Conservation (phyloP, 148 eudicot species). For the Arctostaphylos glauca region DNA sequence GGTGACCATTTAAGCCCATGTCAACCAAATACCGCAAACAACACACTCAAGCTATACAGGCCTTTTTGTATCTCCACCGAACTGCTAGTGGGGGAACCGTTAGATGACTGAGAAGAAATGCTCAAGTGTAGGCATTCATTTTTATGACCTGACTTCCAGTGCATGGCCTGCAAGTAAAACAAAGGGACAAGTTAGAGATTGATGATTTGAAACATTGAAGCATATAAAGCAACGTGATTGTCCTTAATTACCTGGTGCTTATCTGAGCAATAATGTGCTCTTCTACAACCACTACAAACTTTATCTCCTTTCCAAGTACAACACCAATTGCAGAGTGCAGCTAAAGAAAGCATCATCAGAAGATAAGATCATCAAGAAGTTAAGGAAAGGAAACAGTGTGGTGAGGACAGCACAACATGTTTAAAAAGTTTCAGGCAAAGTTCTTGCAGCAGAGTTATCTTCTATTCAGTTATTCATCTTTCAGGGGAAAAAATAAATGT, state of each 20-base stretch:
- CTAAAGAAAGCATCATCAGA: constrained; percentile 33
- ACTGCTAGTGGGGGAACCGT: constrained; percentile 8
- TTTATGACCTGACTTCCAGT: constrained; percentile 70
- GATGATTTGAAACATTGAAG: not conserved
- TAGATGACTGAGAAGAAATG: constrained; percentile 36
- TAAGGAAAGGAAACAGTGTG: not conserved
- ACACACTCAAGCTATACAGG: constrained; percentile 16
- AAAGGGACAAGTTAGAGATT: not conserved
- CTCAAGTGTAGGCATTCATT: constrained; percentile 41
- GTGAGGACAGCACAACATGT: not conserved
- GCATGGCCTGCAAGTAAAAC: constrained; percentile 47
- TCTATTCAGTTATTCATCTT: not conserved
- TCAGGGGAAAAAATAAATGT: not conserved
- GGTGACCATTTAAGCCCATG: not conserved
- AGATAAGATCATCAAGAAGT: not conserved
- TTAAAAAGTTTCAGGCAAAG: not conserved
- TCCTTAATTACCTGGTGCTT: constrained; percentile 66
- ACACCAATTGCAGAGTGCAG: constrained; percentile 82
- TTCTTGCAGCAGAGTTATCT: not conserved
- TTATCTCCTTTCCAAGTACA: constrained; percentile 93
- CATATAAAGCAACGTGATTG: not conserved
- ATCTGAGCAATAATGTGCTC: constrained; percentile 69
- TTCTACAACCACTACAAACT: constrained; percentile 68
- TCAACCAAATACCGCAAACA: not conserved
- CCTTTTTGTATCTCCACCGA: constrained; percentile 40